Evolutionary conservation across 2,329 filamentous ascomycete genomes (phyloP).

Genomic region (Cladosporium sp.): DNA sequence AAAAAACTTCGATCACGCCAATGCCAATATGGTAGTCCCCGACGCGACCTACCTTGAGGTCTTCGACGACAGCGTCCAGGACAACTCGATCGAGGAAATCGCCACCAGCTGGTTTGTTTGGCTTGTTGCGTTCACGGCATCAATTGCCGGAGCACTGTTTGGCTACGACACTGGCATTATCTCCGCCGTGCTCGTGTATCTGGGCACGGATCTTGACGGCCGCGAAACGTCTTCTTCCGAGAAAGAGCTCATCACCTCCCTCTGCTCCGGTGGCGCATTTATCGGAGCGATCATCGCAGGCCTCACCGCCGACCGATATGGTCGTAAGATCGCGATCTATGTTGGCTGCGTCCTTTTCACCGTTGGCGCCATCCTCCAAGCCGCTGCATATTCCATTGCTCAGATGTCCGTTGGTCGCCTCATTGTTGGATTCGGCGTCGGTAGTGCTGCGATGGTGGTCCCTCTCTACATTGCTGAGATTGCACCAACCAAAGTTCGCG

Average conservation of each 20-base stretch:
- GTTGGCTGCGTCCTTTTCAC: slow-evolving; percentile 34
- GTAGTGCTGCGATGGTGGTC: slow-evolving; percentile 49
- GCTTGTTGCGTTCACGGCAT: slow-evolving; percentile 22
- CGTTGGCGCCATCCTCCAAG: slow-evolving; percentile 29
- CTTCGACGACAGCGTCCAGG: slow-evolving; percentile 11
- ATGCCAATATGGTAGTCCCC: slow-evolving; percentile 14
- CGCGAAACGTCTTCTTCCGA: slow-evolving; percentile 30
- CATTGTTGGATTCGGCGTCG: slow-evolving; percentile 49
- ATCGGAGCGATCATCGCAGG: slow-evolving; percentile 36
- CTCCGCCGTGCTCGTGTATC: slow-evolving; percentile 35
- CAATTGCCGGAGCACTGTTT: slow-evolving; percentile 22
- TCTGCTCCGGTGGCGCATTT: slow-evolving; percentile 36
- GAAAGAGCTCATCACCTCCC: slow-evolving; percentile 37
- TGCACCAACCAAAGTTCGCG: slow-evolving; percentile 56
- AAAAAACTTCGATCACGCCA: slow-evolving; percentile 18
- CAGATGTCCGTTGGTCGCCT: slow-evolving; percentile 48
- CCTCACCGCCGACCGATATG: slow-evolving; percentile 33
- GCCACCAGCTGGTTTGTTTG: slow-evolving; percentile 21
- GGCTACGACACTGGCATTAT: slow-evolving; percentile 38
- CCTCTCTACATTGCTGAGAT: slow-evolving; percentile 60
- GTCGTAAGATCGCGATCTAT: slow-evolving; percentile 39
- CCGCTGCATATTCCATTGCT: slow-evolving; percentile 28
- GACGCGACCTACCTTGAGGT: slow-evolving; percentile 21
- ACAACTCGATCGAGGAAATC: slow-evolving; percentile 22
- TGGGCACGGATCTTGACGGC: slow-evolving; percentile 31